Evolutionary conservation across 805 yeast species (phyloP).

Genomic region (Nematodospora valgi): DNA sequence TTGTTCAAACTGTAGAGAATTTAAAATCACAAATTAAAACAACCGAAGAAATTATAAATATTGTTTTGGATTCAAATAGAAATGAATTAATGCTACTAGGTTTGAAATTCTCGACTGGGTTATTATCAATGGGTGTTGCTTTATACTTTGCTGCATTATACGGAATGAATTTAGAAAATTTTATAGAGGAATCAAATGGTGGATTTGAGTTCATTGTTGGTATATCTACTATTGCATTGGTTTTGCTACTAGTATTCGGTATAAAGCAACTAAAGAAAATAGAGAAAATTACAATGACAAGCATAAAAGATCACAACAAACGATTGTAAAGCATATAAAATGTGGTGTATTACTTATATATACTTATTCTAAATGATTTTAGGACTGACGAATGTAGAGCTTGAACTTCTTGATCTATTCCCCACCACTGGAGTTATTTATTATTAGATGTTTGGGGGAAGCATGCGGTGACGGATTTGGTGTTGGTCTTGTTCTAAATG

Average conservation of each 20-base stretch:
- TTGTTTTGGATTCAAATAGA: conserved; percentile 88
- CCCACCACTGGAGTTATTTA: not conserved
- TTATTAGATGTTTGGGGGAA: conserved; percentile 24
- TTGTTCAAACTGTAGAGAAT: conserved; percentile 84
- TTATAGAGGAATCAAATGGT: conserved; percentile 73
- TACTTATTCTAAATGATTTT: conserved; percentile 23
- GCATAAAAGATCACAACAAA: conserved; percentile 19
- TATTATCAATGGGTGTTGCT: conserved; percentile 77
- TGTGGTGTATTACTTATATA: not conserved
- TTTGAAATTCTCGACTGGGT: conserved; percentile 75
- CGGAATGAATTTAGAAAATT: conserved; percentile 95
- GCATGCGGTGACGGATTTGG: conserved; percentile 38
- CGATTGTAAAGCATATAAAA: not conserved
- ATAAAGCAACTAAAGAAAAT: conserved; percentile 58
- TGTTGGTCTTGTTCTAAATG: conserved; percentile 38
- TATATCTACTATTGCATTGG: conserved; percentile 39
- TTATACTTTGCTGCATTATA: conserved; percentile 81
- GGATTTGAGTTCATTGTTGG: conserved; percentile 57
- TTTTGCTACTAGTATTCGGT: conserved; percentile 50
- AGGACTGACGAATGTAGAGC: conserved; percentile 21
- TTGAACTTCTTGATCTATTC: conserved; percentile 5
- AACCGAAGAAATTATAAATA: conserved; percentile 93
- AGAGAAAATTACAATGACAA: conserved; percentile 71
- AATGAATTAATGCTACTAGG: conserved; percentile 90
- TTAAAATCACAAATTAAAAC: conserved; percentile 79